A percentile compares a stretch with the other conserved stretches of the same genome.
phyloP scores from a whole-genome alignment of 345 rosid genomes.

The Murraya paniculata region DNA sequence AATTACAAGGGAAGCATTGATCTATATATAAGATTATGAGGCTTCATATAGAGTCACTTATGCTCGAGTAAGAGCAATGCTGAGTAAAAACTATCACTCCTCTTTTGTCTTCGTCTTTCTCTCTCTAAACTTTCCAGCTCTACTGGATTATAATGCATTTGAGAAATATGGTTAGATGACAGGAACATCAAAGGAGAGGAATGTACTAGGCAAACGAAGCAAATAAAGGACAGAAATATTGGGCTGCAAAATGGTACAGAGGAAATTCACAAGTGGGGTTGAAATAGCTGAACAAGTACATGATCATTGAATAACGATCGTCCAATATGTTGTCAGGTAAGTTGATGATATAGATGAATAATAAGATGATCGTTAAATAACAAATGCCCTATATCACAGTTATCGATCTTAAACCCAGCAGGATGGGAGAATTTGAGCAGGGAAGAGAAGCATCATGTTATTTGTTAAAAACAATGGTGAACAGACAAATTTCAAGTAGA shows the following conservation, averaged over 20 bases:
- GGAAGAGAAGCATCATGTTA: too few species aligned
- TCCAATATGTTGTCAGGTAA: too few species aligned
- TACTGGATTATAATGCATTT: background rate
- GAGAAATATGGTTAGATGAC: background rate
- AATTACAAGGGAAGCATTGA: background rate
- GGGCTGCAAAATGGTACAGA: background rate
- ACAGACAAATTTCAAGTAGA: too few species aligned
- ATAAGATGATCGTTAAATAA: too few species aligned
- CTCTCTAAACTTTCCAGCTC: background rate
- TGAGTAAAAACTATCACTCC: too few species aligned
- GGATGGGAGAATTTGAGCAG: too few species aligned
- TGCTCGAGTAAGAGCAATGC: too few species aligned
- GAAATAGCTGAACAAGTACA: background rate
- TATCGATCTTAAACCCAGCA: too few species aligned
- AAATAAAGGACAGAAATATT: background rate
- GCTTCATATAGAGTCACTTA: background rate
- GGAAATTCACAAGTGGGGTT: background rate
- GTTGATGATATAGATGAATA: too few species aligned
- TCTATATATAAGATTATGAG: background rate
- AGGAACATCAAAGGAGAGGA: background rate
- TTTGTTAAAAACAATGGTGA: too few species aligned
- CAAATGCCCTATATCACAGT: too few species aligned
- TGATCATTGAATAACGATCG: too few species aligned
- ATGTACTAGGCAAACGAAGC: background rate
- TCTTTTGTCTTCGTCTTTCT: background rate